These are phyloP conservation scores for Saccharomycopsis fermentans DNA, from an alignment of 805 yeast species.

Conservation along the genomic window DNA sequence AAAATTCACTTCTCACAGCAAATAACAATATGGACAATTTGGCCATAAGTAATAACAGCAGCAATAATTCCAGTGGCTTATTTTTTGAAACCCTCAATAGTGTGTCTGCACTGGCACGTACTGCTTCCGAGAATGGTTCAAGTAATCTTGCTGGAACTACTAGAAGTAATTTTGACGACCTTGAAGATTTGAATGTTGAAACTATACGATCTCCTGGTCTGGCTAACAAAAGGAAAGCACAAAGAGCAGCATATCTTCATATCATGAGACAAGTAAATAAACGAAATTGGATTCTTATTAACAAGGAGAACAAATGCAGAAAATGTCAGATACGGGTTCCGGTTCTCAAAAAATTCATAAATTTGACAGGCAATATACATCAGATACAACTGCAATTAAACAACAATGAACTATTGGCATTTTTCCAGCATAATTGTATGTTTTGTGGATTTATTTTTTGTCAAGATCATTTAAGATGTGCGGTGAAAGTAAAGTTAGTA, in stretches of 20 bases:
- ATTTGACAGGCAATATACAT: neutral
- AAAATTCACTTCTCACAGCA: neutral
- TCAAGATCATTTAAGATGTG: neutral
- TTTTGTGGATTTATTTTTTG: neutral
- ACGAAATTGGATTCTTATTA: neutral
- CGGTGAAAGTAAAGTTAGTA: neutral
- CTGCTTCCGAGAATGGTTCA: neutral
- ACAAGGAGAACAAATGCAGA: neutral
- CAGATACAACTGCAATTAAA: neutral
- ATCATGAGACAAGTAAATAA: neutral
- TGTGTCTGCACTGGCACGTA: too few species aligned
- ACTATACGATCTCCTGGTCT: neutral
- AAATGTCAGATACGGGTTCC: neutral
- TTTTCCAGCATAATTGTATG: neutral
- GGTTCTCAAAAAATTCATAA: neutral
- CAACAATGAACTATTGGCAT: neutral
- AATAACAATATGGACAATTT: neutral
- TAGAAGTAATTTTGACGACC: neutral
- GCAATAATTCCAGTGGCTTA: neutral
- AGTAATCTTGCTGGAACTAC: neutral
- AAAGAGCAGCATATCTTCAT: neutral
- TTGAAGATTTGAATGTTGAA: neutral
- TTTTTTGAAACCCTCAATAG: neutral
- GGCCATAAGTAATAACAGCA: neutral
- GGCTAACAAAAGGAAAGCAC: neutral